These are phyloP conservation scores for Fusarium sterilihyphosum DNA, from an alignment of 2,329 filamentous ascomycete genomes.

Conservation along the genomic window DNA sequence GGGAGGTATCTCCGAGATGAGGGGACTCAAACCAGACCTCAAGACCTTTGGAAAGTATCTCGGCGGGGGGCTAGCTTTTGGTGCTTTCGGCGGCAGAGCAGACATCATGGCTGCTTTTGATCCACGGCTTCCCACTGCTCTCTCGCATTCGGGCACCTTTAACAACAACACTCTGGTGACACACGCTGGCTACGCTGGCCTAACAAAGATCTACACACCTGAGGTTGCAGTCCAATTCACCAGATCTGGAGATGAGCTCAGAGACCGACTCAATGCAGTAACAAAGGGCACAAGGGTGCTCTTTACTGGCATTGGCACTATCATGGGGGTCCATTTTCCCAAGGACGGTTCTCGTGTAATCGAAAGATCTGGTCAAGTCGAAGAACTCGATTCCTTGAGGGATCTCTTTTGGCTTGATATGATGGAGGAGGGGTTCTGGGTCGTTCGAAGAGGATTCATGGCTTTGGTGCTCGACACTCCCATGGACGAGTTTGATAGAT, in stretches of 20 bases:
- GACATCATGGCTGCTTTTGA: constrained; percentile 70
- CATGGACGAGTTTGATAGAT: constrained; percentile 52
- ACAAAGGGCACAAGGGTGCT: constrained; percentile 50
- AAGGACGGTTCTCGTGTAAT: constrained; percentile 44
- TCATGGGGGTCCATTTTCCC: constrained; percentile 52
- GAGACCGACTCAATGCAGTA: constrained; percentile 44
- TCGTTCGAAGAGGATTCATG: constrained; percentile 53
- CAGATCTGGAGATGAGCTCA: constrained; percentile 44
- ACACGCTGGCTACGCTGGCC: constrained; percentile 59
- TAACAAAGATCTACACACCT: constrained; percentile 50
- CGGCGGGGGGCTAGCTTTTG: constrained; percentile 73
- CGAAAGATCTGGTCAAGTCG: constrained; percentile 42
- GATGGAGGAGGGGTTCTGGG: constrained; percentile 56
- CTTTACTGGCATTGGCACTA: constrained; percentile 51
- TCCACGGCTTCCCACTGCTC: constrained; percentile 52
- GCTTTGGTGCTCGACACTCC: constrained; percentile 53
- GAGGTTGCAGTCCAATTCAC: constrained; percentile 47
- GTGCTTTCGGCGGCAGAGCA: constrained; percentile 70
- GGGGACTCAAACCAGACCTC: constrained; percentile 65
- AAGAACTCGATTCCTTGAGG: constrained; percentile 47
- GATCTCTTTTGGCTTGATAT: constrained; percentile 60
- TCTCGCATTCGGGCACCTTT: constrained; percentile 71
- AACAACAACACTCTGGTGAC: constrained; percentile 74
- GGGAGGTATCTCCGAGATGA: constrained; percentile 57
- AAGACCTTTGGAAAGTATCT: constrained; percentile 74